Percentiles rank a stretch among this genome's conserved stretches.
phyloP scores from a whole-genome alignment of 352 stramenopile genomes.

The Globisporangium recalcitrans region DNA sequence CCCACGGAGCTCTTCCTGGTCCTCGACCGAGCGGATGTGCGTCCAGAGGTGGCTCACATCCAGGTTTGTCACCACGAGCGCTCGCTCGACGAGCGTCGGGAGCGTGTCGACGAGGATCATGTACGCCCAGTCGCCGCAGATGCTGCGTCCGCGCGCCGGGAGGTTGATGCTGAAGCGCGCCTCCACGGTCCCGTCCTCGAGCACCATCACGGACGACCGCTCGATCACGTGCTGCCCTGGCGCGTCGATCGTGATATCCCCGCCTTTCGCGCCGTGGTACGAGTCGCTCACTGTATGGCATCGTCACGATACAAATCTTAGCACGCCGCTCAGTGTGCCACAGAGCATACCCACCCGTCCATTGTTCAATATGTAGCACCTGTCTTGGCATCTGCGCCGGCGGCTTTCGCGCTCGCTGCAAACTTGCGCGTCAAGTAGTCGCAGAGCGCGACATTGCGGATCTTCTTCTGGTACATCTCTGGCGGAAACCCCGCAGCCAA shows the following conservation, averaged over 20 bases:
- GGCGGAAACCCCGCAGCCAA: slow-evolving; percentile 74
- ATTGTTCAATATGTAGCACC: slow-evolving; percentile 4
- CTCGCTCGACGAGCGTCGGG: slow-evolving; percentile 75
- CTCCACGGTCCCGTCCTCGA: slow-evolving; percentile 78
- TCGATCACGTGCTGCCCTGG: slow-evolving; percentile 93
- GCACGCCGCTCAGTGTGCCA: not conserved
- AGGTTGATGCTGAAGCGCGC: slow-evolving; percentile 95
- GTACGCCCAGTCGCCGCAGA: slow-evolving; percentile 90
- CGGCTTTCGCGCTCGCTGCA: slow-evolving; percentile 43
- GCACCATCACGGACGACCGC: slow-evolving; percentile 85
- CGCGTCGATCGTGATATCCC: slow-evolving; percentile 92
- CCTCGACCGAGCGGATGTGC: slow-evolving; percentile 91
- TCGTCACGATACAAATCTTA: slow-evolving; percentile 3
- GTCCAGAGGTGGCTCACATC: slow-evolving; percentile 59
- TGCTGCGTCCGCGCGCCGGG: slow-evolving; percentile 89
- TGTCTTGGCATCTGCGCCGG: slow-evolving; percentile 62
- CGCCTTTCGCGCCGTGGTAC: slow-evolving; percentile 89
- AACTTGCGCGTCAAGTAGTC: slow-evolving; percentile 91
- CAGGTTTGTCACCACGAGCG: slow-evolving; percentile 75
- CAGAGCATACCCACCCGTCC: not conserved
- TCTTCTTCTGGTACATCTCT: slow-evolving; percentile 70
- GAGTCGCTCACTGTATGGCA: slow-evolving; percentile 38
- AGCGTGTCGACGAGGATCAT: slow-evolving; percentile 90
- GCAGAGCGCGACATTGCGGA: slow-evolving; percentile 79
- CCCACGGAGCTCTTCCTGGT: slow-evolving; percentile 87